Conservation (phyloP, 2,329 filamentous ascomycete genomes). For the Metarhizium guizhouense region DNA sequence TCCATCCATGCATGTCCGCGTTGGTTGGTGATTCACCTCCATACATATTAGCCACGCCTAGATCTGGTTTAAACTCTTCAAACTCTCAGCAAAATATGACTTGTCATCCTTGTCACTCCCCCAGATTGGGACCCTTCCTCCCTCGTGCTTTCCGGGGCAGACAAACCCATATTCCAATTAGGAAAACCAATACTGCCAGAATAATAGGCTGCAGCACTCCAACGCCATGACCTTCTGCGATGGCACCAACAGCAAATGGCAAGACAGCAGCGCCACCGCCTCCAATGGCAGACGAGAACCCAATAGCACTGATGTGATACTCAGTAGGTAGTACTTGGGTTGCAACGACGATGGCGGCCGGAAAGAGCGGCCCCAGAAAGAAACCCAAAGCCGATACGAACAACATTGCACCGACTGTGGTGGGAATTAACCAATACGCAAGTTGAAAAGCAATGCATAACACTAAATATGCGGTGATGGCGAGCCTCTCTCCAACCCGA, state of each 20-base stretch:
- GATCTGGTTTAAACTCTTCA: too few relatives aligned
- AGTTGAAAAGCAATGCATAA: constrained; percentile 57
- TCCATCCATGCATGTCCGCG: too few relatives aligned
- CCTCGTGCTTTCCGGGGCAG: constrained; percentile 25
- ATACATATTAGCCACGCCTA: too few relatives aligned
- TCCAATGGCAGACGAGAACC: constrained; percentile 71
- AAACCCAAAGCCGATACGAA: constrained; percentile 67
- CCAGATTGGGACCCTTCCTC: background rate
- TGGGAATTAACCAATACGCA: constrained; percentile 73
- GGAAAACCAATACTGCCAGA: constrained; percentile 36
- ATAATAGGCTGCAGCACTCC: constrained; percentile 48
- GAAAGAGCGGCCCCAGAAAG: constrained; percentile 73
- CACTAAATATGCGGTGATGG: constrained; percentile 54
- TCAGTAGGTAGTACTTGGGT: constrained; percentile 66
- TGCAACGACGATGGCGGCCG: constrained; percentile 61
- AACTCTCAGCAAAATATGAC: too few relatives aligned
- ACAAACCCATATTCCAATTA: constrained; percentile 36
- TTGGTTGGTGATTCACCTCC: too few relatives aligned
- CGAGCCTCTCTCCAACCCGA: constrained; percentile 60
- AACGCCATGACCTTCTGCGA: constrained; percentile 50
- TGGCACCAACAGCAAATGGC: constrained; percentile 59
- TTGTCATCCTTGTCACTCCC: background rate
- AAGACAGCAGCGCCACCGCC: constrained; percentile 61
- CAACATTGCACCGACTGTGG: constrained; percentile 64
- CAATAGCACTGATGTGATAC: constrained; percentile 71